Evolutionary conservation across 768 basidiomycete species (phyloP), one percentile per base, ranked within the genome.

Genomic region (Trametes sanguinea): DNA sequence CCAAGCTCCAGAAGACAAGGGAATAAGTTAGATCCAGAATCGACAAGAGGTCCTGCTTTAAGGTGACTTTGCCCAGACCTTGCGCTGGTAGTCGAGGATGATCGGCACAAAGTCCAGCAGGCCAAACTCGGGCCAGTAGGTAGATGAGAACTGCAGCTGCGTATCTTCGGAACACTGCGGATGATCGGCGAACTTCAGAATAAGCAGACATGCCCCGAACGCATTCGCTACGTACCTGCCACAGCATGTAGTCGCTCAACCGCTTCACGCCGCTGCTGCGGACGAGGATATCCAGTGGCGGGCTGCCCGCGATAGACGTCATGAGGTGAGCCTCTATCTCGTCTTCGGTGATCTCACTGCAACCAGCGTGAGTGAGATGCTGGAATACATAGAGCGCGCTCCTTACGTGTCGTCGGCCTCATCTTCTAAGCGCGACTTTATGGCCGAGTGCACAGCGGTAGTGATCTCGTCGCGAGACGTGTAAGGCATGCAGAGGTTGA

Each of bases 41-140:
- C n/a, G 17, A 40, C n/a, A 7, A 10, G 17, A 7, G 6, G 30
- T 4, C n/a, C n/a, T 22, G 22, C 22, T 48, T 29, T 46, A 35
- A 60, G 35, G 6, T 11, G 45, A 22, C 32, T 53, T 45, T 2
- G 58, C 44, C 88, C 89, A 92, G 5, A 81, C 73, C 72, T 89
- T 90, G 48, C 85, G 83, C 73, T 99, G 96, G 75, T 88, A 98
- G 54, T 91, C 88, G 45, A 98, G 78, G 17, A 99, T 75, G 54
- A 98, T 86, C 1, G 94, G 93, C 27, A 97, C 73, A 67, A 99
- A 85, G 66, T 98, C 92, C 58, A 84, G 79, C 2, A 98, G 71
- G 4, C 94, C 91, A 69, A 97, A 96, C 57, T 95, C 89, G 0
- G 97, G 97, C 97, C 97, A 99, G 69, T 89, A 94, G 0, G 85